phyloP scores from a whole-genome alignment of 2,329 filamentous ascomycete genomes.

The Trichophyton benhamiae region DNA sequence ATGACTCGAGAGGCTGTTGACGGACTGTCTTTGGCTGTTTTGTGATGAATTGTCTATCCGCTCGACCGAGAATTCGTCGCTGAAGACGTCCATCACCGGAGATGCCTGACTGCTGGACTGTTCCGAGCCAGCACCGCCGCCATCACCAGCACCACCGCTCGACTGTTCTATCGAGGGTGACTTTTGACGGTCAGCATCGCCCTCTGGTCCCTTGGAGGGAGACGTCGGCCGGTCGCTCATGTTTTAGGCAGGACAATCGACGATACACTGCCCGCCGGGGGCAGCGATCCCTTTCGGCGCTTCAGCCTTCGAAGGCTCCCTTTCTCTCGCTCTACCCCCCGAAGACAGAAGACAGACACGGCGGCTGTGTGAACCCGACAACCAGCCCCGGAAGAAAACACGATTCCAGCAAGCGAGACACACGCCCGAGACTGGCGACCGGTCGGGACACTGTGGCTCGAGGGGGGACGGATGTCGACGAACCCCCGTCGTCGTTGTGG shows the following conservation, averaged over 20 bases:
- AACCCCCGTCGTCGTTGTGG: neutral
- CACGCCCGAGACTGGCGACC: neutral
- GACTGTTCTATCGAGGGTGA: too few species aligned
- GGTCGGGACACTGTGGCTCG: neutral
- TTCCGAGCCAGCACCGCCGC: neutral
- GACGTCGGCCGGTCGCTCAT: constrained; percentile 1
- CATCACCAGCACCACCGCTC: neutral
- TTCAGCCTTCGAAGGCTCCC: neutral
- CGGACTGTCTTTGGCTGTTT: constrained; percentile 9
- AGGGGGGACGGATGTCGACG: neutral
- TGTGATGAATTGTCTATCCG: constrained; percentile 22
- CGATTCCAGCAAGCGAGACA: neutral
- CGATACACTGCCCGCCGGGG: constrained; percentile 5
- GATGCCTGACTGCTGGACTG: neutral
- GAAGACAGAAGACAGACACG: neutral
- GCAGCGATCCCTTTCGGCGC: constrained; percentile 4
- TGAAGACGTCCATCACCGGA: constrained; percentile 36
- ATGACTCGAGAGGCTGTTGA: constrained; percentile 7
- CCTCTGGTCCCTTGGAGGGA: neutral
- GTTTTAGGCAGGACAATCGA: neutral
- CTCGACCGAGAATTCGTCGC: constrained; percentile 38
- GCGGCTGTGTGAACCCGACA: neutral
- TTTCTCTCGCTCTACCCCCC: neutral
- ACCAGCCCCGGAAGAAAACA: neutral
- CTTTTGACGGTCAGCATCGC: too few species aligned